Base-by-base conservation (phyloP, 345 rosid species). In the Populus simonii region DNA sequence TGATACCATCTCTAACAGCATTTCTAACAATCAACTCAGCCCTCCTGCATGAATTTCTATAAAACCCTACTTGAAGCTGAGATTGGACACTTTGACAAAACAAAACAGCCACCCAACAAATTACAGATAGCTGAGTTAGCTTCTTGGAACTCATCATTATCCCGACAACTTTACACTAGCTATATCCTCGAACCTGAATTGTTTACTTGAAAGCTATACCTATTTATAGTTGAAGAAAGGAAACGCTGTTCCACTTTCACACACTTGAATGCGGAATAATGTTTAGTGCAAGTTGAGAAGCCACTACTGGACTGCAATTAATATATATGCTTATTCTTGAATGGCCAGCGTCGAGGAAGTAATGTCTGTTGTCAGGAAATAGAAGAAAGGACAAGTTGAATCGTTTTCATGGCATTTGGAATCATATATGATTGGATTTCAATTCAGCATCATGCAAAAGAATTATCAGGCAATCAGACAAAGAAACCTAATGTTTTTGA, bases 51-150 rank as follows among this genome's bases (percentile, higher is more conserved):
- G 80, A 78, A 23, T 70, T 41, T 5, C 8, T 11, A 70, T 90
- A 90, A 74, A 82, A 90, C 22, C 89, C 89, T 20, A 86, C 78
- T 72, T 80, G 80, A 73, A 87, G 89, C 45, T 87, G 84, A 70
- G 87, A 85, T 33, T 39, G n/a, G 38, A 77, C 87, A 55, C 71
- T 1, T 8, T 49, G 67, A 69, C 29, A 77, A 70, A 78, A 45
- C 71, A 72, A 66, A 49, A 79, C 11, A 12, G 78, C 16, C 13
- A 35, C 6, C 11, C 81, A 5, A 49, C 16, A 71, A 49, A 70
- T 23, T 17, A 38, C 22, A 41, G 36, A 35, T 23, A 66, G 36
- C 36, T 49, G 55, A 70, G 55, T 43, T 53, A n/a, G 76, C 72
- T 38, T 68, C 38, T 49, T 45, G 59, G 78, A 47, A 66, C 71